Evolutionary conservation across 2,329 filamentous ascomycete species (phyloP).

Genomic region (Aureobasidium sp.): DNA sequence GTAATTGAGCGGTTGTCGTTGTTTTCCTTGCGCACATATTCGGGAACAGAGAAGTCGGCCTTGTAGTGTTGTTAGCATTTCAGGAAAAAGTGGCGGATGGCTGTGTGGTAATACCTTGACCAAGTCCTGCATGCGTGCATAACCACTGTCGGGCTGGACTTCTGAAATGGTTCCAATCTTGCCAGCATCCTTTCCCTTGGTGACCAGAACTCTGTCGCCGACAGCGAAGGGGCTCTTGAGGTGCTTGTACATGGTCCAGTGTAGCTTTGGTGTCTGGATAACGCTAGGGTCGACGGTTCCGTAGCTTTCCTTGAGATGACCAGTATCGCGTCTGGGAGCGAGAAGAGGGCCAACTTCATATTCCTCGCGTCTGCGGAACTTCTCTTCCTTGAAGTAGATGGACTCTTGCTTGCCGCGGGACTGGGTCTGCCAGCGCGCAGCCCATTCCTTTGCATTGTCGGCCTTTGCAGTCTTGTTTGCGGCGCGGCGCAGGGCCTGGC

Average conservation of each 20-base stretch:
- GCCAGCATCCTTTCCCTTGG: constrained; percentile 71
- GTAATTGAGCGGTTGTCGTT: constrained; percentile 30
- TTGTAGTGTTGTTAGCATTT: constrained; percentile 22
- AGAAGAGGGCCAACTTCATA: constrained; percentile 66
- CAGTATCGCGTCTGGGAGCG: constrained; percentile 68
- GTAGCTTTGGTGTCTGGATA: constrained; percentile 32
- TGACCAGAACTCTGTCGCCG: constrained; percentile 75
- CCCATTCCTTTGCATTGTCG: constrained; percentile 25
- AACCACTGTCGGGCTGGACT: constrained; percentile 38
- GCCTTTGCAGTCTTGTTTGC: constrained; percentile 16
- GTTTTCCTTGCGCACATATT: constrained; percentile 36
- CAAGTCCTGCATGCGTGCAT: constrained; percentile 31
- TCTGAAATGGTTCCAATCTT: constrained; percentile 67
- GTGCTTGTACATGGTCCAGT: constrained; percentile 30
- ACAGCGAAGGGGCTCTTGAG: constrained; percentile 27
- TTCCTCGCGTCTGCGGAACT: constrained; percentile 60
- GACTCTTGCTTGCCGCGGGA: constrained; percentile 14
- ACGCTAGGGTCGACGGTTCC: constrained; percentile 43
- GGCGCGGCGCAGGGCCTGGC: constrained; percentile 46
- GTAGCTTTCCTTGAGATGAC: constrained; percentile 49
- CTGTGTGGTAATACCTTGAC: constrained; percentile 30
- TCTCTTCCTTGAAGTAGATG: constrained; percentile 36
- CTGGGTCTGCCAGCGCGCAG: constrained; percentile 23
- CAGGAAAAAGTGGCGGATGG: neutral
- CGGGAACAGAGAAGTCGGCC: constrained; percentile 37